Evolutionary conservation across 306 rosid genomes (phyloP).

Genomic region (Citrullus amarus): DNA sequence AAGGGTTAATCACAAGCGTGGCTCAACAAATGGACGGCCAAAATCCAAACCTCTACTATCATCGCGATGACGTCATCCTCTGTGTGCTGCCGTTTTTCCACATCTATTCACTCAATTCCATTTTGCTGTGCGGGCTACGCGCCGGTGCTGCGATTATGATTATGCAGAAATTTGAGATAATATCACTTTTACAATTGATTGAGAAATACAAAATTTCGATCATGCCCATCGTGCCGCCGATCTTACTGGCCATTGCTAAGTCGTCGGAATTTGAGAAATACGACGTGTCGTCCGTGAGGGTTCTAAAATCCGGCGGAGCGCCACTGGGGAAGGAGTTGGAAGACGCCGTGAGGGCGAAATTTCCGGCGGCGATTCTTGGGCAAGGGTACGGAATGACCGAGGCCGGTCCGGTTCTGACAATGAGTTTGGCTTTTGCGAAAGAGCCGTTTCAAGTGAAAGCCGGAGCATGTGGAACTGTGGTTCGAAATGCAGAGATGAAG

Average conservation of each 20-base stretch:
- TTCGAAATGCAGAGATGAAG: slow-evolving; percentile 77
- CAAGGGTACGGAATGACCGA: slow-evolving; percentile 98
- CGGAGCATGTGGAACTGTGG: slow-evolving; percentile 78
- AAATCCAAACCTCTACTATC: slow-evolving; percentile 55
- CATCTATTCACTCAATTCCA: slow-evolving; percentile 67
- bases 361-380: slow-evolving; percentile 57
- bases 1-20: slow-evolving; percentile 54
- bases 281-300: slow-evolving; percentile 42
- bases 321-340: slow-evolving; percentile 71
- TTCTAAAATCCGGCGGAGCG: slow-evolving; percentile 65
- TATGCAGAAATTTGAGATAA: slow-evolving; percentile 63
- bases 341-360: slow-evolving; percentile 37
- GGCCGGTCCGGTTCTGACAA: slow-evolving; percentile 66
- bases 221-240: slow-evolving; percentile 58
- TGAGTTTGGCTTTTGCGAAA: slow-evolving; percentile 40
- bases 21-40: slow-evolving; percentile 78
- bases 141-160: slow-evolving; percentile 50
- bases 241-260: slow-evolving; percentile 41
- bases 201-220: slow-evolving; percentile 31
- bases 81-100: slow-evolving; percentile 70
- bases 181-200: slow-evolving; percentile 23
- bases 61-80: slow-evolving; percentile 35
- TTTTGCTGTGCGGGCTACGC: slow-evolving; percentile 50
- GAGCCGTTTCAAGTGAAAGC: slow-evolving; percentile 26
- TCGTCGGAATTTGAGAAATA: slow-evolving; percentile 33